Evolutionary conservation across 2,329 filamentous ascomycete species (phyloP).

Genomic region (Mariannaea sp.): DNA sequence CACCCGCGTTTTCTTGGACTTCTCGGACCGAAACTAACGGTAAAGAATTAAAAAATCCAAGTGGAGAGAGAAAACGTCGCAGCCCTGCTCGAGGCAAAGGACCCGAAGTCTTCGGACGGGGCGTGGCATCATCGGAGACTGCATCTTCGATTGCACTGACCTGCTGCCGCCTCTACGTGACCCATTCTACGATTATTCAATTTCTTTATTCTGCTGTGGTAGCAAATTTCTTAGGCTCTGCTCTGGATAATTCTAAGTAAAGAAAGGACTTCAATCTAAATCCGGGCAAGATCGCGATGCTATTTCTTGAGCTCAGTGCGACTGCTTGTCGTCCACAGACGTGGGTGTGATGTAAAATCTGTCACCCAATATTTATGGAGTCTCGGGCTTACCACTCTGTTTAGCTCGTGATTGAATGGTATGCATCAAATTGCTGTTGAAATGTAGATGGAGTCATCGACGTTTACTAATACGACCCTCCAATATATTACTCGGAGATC

Average conservation of each 20-base stretch:
- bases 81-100: background rate
- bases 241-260: background rate
- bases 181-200: no score
- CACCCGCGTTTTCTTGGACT: no score
- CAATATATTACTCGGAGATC: no score
- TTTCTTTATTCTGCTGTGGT: no score
- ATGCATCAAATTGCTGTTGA: no score
- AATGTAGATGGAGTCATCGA: no score
- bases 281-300: constrained; percentile 4
- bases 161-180: constrained; percentile 4
- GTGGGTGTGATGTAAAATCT: background rate
- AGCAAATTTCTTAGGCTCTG: no score
- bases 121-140: no score
- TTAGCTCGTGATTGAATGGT: background rate
- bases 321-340: background rate
- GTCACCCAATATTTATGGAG: background rate
- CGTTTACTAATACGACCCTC: no score
- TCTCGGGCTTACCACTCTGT: background rate
- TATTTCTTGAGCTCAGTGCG: constrained; percentile 1
- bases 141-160: background rate
- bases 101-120: background rate
- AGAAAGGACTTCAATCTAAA: background rate
- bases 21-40: no score
- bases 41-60: no score
- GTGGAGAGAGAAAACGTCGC: background rate